Evolutionary conservation across 148 eudicot genomes (phyloP).

Genomic region (Vaccinium corymbosum): DNA sequence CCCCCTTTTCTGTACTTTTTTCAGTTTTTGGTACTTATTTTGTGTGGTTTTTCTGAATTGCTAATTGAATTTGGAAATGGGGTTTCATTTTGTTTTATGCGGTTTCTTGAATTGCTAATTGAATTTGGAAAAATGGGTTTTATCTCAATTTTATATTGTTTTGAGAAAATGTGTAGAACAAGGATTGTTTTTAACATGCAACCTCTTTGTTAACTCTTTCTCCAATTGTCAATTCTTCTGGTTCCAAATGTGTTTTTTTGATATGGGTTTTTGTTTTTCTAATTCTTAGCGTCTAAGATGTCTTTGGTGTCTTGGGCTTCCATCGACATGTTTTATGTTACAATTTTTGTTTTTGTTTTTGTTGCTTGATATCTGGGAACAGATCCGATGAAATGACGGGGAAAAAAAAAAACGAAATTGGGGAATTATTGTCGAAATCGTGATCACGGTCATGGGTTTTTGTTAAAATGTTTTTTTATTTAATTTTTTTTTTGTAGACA

Average conservation of each 20-base stretch:
- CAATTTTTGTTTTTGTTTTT: neutral
- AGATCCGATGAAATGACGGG: neutral
- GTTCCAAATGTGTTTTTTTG: neutral
- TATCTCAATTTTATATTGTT: neutral
- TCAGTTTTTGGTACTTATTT: neutral
- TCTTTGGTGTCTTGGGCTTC: neutral
- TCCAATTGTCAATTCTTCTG: neutral
- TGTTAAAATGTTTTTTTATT: neutral
- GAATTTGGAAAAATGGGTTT: neutral
- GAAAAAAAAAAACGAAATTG: neutral
- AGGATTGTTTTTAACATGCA: neutral
- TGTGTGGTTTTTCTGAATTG: neutral
- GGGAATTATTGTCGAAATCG: neutral
- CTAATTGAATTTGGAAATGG: neutral
- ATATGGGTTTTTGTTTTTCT: conserved; percentile 5
- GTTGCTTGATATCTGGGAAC: neutral
- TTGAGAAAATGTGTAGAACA: too few relatives aligned
- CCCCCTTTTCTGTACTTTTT: neutral
- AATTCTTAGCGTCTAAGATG: neutral
- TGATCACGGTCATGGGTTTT: conserved; percentile 1
- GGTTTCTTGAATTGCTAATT: neutral
- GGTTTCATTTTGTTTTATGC: neutral
- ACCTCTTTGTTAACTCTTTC: neutral
- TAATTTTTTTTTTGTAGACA: neutral
- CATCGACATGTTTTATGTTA: neutral